phyloP scores from a whole-genome alignment of 495 filamentous ascomycete species.

The Bryoglossum gracile region DNA sequence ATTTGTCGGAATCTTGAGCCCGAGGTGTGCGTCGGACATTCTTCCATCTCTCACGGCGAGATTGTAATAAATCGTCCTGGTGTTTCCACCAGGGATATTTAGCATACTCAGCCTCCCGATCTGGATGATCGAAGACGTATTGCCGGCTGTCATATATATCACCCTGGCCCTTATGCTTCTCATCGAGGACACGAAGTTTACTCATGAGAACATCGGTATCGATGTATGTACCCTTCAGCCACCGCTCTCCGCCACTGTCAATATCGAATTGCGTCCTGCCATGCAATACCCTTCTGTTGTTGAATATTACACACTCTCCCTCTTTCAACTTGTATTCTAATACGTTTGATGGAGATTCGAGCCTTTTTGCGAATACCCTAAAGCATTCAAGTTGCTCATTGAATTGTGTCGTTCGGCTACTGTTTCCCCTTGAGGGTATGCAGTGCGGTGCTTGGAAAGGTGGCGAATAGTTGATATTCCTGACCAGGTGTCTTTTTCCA shows the following conservation, averaged over 20 bases:
- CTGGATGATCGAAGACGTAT: no score
- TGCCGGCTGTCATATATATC: no score
- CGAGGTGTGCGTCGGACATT: no score
- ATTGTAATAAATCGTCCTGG: no score
- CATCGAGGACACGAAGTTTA: conserved; percentile 36
- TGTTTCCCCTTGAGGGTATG: no score
- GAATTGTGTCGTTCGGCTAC: conserved; percentile 22
- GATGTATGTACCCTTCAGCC: conserved; percentile 82
- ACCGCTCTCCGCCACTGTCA: conserved; percentile 49
- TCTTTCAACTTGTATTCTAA: conserved; percentile 66
- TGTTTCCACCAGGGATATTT: no score
- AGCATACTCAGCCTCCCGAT: no score
- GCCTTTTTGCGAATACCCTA: conserved; percentile 33
- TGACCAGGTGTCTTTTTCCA: conserved; percentile 8
- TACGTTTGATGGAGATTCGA: conserved; percentile 43
- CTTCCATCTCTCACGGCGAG: no score
- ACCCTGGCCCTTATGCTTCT: conserved; percentile 13
- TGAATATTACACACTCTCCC: conserved; percentile 81
- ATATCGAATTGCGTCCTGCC: conserved; percentile 66
- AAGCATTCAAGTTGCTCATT: conserved; percentile 37
- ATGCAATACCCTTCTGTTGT: conserved; percentile 74
- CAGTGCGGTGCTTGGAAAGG: conserved; percentile 62
- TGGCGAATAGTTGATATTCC: conserved; percentile 60
- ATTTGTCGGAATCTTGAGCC: no score
- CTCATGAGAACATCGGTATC: conserved; percentile 59